These are phyloP conservation scores for Boechera divaricarpa DNA, from an alignment of 345 rosid species.

Conservation along the genomic window DNA sequence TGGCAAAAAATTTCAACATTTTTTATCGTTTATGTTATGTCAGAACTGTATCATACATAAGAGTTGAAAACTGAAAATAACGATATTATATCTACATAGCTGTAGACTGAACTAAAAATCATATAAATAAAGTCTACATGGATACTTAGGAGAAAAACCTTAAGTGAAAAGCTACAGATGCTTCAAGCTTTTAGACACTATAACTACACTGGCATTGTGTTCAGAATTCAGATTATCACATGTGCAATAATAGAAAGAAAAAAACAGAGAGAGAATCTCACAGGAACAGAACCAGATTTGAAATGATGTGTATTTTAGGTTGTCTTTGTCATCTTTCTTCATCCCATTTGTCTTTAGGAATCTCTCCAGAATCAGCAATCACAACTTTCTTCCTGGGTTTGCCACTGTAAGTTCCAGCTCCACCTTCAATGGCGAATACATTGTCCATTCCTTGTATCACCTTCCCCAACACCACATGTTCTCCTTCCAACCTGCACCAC, in stretches of 20 bases:
- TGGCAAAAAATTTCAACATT: neutral
- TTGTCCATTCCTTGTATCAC: slow-evolving; percentile 94
- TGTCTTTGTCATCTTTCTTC: slow-evolving; percentile 60
- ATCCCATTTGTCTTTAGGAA: slow-evolving; percentile 87
- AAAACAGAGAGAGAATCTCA: slow-evolving; percentile 22
- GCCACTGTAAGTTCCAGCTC: slow-evolving; percentile 95
- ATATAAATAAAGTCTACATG: slow-evolving; percentile 25
- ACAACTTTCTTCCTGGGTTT: slow-evolving; percentile 90
- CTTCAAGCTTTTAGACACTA: slow-evolving; percentile 36
- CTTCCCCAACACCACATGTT: slow-evolving; percentile 94
- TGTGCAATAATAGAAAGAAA: neutral
- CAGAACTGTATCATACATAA: neutral
- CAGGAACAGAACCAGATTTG: slow-evolving; percentile 32
- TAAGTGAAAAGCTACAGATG: slow-evolving; percentile 26
- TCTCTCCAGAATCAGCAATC: slow-evolving; percentile 86
- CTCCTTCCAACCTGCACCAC: slow-evolving; percentile 85
- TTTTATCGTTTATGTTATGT: neutral
- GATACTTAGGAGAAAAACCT: neutral
- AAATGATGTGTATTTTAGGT: slow-evolving; percentile 7
- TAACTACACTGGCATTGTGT: slow-evolving; percentile 31
- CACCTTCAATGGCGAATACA: slow-evolving; percentile 89
- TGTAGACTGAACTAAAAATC: slow-evolving; percentile 18
- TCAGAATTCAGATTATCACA: slow-evolving; percentile 34
- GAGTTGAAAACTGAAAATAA: neutral
- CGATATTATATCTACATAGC: slow-evolving; percentile 1